These are phyloP conservation scores for Achaetomium macrosporum DNA, from an alignment of 2,329 filamentous ascomycete genomes.

Conservation along the genomic window DNA sequence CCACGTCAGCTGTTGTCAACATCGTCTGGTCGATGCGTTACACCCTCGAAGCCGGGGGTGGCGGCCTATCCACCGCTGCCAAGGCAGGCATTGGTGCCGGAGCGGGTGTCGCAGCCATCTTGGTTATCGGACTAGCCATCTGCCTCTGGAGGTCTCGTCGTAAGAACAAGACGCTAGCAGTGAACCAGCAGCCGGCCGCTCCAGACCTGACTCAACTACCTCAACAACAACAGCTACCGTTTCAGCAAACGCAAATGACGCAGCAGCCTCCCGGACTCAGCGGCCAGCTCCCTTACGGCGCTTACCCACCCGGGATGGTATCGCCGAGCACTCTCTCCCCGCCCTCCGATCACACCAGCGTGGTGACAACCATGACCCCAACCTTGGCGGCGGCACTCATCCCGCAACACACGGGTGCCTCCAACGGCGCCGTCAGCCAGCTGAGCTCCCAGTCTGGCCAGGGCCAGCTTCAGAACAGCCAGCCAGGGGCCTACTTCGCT, in stretches of 20 bases:
- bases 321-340: neutral
- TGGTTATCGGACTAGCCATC: conserved; percentile 18
- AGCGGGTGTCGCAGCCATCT: conserved; percentile 16
- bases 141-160: conserved; percentile 17
- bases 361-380: neutral
- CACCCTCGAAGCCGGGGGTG: conserved; percentile 7
- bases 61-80: conserved; percentile 18
- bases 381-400: conserved; percentile 5
- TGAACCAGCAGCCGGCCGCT: neutral
- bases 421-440: conserved; percentile 15
- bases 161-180: conserved; percentile 19
- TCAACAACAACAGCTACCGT: neutral
- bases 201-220: conserved; percentile 1
- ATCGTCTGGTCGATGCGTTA: conserved; percentile 28
- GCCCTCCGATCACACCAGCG: conserved; percentile 6
- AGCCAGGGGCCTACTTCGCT: conserved; percentile 6
- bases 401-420: conserved; percentile 20
- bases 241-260: conserved; percentile 4
- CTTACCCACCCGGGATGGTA: neutral
- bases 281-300: neutral
- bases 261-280: neutral
- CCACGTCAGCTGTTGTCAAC: conserved; percentile 27
- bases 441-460: conserved; percentile 15
- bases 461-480: conserved; percentile 5
- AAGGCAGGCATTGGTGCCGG: conserved; percentile 21